phyloP scores from a whole-genome alignment of 176 grass and related monocot species.

The Triticum dicoccoides region DNA sequence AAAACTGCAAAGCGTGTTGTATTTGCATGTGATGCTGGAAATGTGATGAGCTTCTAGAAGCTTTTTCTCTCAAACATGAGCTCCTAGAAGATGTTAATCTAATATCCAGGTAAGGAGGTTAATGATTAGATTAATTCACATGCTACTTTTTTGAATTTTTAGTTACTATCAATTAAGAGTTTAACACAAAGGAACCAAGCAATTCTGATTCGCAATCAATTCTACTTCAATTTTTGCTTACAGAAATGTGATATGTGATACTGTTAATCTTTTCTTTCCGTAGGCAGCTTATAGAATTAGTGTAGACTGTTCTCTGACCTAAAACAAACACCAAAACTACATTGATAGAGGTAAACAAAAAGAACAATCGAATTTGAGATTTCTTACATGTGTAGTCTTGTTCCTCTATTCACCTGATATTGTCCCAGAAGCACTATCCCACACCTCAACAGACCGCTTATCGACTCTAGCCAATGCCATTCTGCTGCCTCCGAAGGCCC shows the following conservation, averaged over 20 bases:
- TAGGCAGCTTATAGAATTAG: not conserved
- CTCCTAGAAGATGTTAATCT: not conserved
- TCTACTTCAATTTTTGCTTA: not conserved
- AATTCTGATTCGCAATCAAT: not conserved
- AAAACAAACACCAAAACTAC: not conserved
- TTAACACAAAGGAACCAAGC: not conserved
- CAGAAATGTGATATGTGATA: not conserved
- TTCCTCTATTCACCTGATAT: not conserved
- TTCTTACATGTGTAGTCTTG: conserved; percentile 20
- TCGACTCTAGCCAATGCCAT: conserved; percentile 44
- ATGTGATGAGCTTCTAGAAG: not conserved
- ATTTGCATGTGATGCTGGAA: conserved; percentile 8
- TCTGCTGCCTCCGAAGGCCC: conserved; percentile 47
- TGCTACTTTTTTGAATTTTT: not conserved
- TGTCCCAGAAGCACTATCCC: conserved; percentile 47
- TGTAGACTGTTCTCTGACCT: not conserved
- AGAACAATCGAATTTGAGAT: not conserved
- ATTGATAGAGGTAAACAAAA: conserved; percentile 12
- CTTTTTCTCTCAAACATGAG: not conserved
- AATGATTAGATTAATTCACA: not conserved
- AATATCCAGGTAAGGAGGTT: not conserved
- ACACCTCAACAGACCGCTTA: conserved; percentile 60
- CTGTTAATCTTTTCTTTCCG: not conserved
- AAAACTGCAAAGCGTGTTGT: not conserved
- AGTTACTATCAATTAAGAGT: too few relatives aligned